Conservation (phyloP, 164 flowering plant species). For the Aristolochia contorta region DNA sequence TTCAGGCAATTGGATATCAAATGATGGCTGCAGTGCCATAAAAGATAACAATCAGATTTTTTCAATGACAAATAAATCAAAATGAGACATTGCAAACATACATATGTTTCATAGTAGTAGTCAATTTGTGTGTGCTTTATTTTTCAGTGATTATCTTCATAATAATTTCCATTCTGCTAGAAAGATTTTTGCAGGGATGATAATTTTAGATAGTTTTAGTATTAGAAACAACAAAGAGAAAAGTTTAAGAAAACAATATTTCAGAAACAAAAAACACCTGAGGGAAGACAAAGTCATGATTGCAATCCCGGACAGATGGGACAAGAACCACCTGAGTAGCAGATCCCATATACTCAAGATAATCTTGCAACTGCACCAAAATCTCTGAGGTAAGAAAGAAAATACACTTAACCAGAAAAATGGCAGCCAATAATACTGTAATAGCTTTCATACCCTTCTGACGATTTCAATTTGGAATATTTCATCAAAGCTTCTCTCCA, state of each 20-base stretch:
- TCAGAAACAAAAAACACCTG: slow-evolving; percentile 43
- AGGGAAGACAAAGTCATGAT: slow-evolving; percentile 93
- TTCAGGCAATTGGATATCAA: slow-evolving; percentile 13
- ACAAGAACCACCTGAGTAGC: slow-evolving; percentile 64
- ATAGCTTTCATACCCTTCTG: slow-evolving; percentile 43
- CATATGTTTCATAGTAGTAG: no score
- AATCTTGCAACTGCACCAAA: slow-evolving; percentile 70
- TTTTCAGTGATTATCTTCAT: no score
- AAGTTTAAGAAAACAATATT: not conserved
- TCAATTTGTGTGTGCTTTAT: no score
- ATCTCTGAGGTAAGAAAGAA: slow-evolving; percentile 3
- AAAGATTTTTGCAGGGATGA: no score
- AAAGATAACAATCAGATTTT: not conserved
- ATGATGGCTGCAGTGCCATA: not conserved
- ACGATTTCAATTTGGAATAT: slow-evolving; percentile 63
- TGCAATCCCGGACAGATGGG: slow-evolving; percentile 87
- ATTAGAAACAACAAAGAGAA: not conserved
- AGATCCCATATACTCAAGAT: slow-evolving; percentile 75
- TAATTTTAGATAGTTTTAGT: no score
- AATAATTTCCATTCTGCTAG: no score
- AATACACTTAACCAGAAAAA: not conserved
- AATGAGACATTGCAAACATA: no score
- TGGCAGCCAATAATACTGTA: not conserved
- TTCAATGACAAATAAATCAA: no score
- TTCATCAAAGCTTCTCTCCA: slow-evolving; percentile 60